Evolutionary conservation across 257 asterid species (phyloP).

Genomic region (Solanum dulcamara): DNA sequence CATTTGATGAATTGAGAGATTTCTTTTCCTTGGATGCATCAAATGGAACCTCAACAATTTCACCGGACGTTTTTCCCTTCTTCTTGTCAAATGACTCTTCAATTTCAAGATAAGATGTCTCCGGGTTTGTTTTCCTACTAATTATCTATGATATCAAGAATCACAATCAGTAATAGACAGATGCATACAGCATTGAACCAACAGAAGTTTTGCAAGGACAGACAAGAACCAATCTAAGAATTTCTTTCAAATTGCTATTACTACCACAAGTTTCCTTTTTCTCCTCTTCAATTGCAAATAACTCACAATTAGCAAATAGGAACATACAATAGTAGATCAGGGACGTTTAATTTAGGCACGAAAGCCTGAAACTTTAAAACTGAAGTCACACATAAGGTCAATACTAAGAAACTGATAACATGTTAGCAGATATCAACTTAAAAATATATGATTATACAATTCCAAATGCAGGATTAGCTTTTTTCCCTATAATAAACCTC

Average conservation of each 20-base stretch:
- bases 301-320: background rate
- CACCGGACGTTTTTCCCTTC: slow-evolving; percentile 33
- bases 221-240: background rate
- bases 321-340: background rate
- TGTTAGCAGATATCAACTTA: background rate
- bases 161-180: background rate
- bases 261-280: background rate
- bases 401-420: background rate
- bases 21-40: slow-evolving; percentile 34
- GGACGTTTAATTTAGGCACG: background rate
- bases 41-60: slow-evolving; percentile 52
- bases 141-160: slow-evolving; percentile 45
- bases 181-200: background rate
- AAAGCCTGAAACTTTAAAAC: background rate
- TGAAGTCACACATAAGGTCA: background rate
- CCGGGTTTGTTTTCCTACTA: slow-evolving; percentile 77
- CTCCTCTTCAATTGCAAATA: background rate
- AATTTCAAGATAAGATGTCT: slow-evolving; percentile 60
- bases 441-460: background rate
- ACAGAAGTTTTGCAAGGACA: background rate
- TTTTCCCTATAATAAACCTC: background rate
- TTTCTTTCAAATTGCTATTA: background rate
- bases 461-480: background rate
- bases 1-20: slow-evolving; percentile 27
- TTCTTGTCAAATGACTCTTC: slow-evolving; percentile 52